Conservation (phyloP, 441 rosid genomes). For the Brassica hybrid region DNA sequence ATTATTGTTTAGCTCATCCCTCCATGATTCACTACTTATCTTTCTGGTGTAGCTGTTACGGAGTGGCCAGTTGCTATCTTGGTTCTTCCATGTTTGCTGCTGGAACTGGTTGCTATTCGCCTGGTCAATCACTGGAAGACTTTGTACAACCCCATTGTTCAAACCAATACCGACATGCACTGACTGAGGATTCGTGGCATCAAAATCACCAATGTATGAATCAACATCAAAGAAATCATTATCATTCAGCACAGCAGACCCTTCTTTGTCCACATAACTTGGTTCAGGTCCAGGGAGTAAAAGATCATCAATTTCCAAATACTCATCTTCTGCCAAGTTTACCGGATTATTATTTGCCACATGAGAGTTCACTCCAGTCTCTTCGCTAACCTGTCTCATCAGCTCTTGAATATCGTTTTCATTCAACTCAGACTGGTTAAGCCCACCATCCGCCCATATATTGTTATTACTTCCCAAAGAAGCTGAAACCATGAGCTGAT, state of each 20-base stretch:
- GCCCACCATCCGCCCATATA: conserved; percentile 13
- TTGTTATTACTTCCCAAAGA: conserved; percentile 25
- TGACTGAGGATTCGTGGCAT: conserved; percentile 38
- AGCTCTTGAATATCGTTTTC: conserved; percentile 51
- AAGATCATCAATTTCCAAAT: conserved; percentile 85
- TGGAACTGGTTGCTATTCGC: conserved; percentile 1
- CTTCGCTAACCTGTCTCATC: conserved; percentile 48
- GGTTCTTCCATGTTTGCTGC: conserved; percentile 27
- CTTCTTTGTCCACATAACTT: conserved; percentile 39
- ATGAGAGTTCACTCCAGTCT: conserved; percentile 28
- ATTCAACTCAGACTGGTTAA: conserved; percentile 24
- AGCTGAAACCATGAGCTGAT: conserved; percentile 35
- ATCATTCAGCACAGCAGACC: conserved; percentile 52
- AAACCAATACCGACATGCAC: conserved; percentile 28
- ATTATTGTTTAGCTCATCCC: conserved; percentile 25
- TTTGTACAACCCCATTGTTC: conserved; percentile 14
- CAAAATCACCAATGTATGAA: conserved; percentile 60
- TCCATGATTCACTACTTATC: conserved; percentile 17
- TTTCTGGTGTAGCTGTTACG: conserved; percentile 33
- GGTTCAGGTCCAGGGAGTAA: conserved; percentile 48
- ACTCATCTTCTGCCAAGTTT: conserved; percentile 48
- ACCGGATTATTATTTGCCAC: conserved; percentile 18
- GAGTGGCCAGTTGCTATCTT: conserved; percentile 39
- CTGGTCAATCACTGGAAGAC: conserved; percentile 15
- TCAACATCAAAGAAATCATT: conserved; percentile 58